Percentiles rank a stretch among this genome's conserved stretches.
phyloP scores from a whole-genome alignment of 192 early-diverging fungal genomes.

The Coemansia sp. region DNA sequence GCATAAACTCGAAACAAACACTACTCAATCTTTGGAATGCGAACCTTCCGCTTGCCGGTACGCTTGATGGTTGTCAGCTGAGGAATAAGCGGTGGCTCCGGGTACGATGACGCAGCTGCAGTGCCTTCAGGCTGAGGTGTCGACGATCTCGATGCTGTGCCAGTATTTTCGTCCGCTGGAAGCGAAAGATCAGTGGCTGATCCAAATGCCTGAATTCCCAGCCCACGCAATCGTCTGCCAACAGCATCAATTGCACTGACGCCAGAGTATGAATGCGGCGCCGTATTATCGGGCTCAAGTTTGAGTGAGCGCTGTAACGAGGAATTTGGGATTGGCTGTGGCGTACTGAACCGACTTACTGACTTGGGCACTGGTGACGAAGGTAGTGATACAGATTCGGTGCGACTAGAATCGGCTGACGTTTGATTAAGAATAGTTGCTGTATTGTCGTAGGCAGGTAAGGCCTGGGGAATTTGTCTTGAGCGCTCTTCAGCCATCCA shows the following conservation, averaged over 20 bases:
- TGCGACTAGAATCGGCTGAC: too few relatives aligned
- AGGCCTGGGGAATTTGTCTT: slow-evolving; percentile 18
- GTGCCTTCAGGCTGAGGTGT: slow-evolving; percentile 11
- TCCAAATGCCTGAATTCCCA: slow-evolving; percentile 7
- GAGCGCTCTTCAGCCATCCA: slow-evolving; percentile 30
- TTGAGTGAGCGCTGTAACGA: not conserved
- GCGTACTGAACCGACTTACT: slow-evolving; percentile 5
- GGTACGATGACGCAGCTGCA: not conserved
- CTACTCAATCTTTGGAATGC: slow-evolving; percentile 42
- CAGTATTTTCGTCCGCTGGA: too few relatives aligned
- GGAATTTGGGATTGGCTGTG: slow-evolving; percentile 2
- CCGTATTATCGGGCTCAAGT: not conserved
- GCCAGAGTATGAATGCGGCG: not conserved
- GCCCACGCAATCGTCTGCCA: not conserved
- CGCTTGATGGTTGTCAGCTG: slow-evolving; percentile 30
- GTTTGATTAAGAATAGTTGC: too few relatives aligned
- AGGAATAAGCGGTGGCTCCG: not conserved
- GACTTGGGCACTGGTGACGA: slow-evolving; percentile 8
- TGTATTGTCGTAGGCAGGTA: not conserved
- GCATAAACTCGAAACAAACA: not conserved
- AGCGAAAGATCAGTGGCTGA: not conserved
- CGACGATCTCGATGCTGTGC: not conserved
- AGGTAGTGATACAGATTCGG: slow-evolving; percentile 6
- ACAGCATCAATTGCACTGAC: not conserved
- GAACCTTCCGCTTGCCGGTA: slow-evolving; percentile 51